phyloP scores from a whole-genome alignment of 352 stramenopile species.

The Nothophytophthora sp. region DNA sequence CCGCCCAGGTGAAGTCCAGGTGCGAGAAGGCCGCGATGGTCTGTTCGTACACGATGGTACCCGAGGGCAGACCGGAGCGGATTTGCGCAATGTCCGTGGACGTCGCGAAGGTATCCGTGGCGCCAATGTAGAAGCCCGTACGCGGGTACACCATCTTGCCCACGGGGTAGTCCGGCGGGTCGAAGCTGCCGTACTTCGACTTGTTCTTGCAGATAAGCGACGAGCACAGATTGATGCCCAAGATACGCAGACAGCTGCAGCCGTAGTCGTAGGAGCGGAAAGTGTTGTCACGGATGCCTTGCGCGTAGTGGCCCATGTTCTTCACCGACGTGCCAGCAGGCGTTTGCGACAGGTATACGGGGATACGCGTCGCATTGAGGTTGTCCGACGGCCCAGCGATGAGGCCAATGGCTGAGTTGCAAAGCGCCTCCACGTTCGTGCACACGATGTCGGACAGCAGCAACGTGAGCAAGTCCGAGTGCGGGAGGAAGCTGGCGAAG shows the following conservation, averaged over 20 bases:
- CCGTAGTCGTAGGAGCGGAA: slow-evolving; percentile 44
- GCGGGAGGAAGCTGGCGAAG: too few species aligned
- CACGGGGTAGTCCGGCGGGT: slow-evolving; percentile 26
- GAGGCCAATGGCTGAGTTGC: slow-evolving; percentile 35
- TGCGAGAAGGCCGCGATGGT: slow-evolving; percentile 28
- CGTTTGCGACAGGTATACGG: slow-evolving; percentile 44
- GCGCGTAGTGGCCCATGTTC: slow-evolving; percentile 43
- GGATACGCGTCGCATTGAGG: slow-evolving; percentile 37
- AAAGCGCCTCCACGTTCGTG: too few species aligned
- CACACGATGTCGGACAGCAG: too few species aligned
- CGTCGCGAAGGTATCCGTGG: slow-evolving; percentile 27
- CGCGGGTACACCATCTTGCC: too few species aligned
- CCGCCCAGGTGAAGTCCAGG: slow-evolving; percentile 40
- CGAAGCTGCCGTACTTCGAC: slow-evolving; percentile 25
- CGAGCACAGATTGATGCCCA: slow-evolving; percentile 24
- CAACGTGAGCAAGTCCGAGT: too few species aligned
- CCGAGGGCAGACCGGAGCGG: slow-evolving; percentile 13
- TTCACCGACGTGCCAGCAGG: slow-evolving; percentile 42
- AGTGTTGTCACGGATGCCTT: slow-evolving; percentile 36
- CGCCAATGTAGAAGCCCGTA: slow-evolving; percentile 26
- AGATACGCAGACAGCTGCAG: slow-evolving; percentile 18
- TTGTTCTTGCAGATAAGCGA: slow-evolving; percentile 34
- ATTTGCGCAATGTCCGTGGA: slow-evolving; percentile 23
- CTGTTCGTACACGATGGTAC: slow-evolving; percentile 28
- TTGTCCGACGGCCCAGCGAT: slow-evolving; percentile 33